phyloP scores from a whole-genome alignment of 768 basidiomycete species.

The Leccinum uliginosum region DNA sequence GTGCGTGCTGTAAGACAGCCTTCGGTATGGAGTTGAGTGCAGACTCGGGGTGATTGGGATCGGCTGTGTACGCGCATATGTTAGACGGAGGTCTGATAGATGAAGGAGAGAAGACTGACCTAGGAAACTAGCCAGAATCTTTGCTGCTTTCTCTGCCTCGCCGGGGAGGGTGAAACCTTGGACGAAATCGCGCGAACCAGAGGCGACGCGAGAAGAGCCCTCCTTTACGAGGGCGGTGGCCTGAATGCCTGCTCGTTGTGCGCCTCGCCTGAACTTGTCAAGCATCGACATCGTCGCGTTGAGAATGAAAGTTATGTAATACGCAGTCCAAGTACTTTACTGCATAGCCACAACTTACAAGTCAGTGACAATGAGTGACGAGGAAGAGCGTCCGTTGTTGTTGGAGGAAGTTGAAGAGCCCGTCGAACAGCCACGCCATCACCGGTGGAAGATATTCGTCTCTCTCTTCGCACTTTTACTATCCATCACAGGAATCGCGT shows the following conservation, averaged over 20 bases:
- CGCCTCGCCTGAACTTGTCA: constrained; percentile 76
- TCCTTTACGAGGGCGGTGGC: constrained; percentile 72
- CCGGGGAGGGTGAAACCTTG: constrained; percentile 87
- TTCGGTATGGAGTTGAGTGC: constrained; percentile 95
- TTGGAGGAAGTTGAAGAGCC: constrained; percentile 13
- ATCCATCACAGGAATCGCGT: constrained; percentile 7
- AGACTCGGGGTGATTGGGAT: constrained; percentile 81
- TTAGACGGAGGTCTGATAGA: neutral
- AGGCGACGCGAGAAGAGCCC: constrained; percentile 63
- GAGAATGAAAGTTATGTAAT: constrained; percentile 15
- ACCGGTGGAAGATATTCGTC: constrained; percentile 11
- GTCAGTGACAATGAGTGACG: constrained; percentile 7
- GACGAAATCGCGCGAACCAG: constrained; percentile 71
- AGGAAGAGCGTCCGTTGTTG: constrained; percentile 28
- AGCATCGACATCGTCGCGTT: constrained; percentile 50
- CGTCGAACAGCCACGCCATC: neutral
- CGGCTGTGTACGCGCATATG: constrained; percentile 48
- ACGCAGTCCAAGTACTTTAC: constrained; percentile 4
- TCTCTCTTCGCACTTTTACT: constrained; percentile 16
- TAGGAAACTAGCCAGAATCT: constrained; percentile 87
- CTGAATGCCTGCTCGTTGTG: constrained; percentile 77
- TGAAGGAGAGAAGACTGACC: constrained; percentile 42
- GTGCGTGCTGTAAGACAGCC: constrained; percentile 80
- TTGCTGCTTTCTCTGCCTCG: constrained; percentile 91
- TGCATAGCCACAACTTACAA: constrained; percentile 22